Conservation (phyloP, 768 basidiomycete species). For the Ephemerocybe angulata region DNA sequence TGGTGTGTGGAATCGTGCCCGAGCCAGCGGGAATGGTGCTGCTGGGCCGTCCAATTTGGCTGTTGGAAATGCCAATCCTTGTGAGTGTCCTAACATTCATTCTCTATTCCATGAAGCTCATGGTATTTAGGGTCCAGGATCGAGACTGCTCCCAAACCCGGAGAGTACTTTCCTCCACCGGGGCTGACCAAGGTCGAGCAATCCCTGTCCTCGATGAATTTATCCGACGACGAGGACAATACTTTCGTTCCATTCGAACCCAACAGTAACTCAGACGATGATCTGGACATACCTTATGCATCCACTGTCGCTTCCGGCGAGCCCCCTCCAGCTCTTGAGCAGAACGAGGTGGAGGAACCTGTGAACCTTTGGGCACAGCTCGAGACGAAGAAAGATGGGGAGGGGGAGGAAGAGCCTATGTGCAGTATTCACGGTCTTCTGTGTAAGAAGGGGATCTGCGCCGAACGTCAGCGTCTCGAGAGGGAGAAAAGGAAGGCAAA, state of each 20-base stretch:
- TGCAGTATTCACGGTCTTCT: neutral
- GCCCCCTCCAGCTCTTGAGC: neutral
- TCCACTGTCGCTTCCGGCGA: no score
- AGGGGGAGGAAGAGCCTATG: neutral
- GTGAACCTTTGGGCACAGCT: slow-evolving; percentile 4
- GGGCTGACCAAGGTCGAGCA: neutral
- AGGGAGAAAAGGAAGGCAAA: slow-evolving; percentile 1
- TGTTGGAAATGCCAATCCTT: neutral
- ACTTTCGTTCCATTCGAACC: neutral
- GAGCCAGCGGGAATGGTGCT: no score
- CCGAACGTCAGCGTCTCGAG: neutral
- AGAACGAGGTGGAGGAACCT: neutral
- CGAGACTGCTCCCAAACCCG: no score
- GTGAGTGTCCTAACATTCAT: no score
- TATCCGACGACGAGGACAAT: neutral
- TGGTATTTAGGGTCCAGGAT: neutral
- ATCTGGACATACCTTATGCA: no score
- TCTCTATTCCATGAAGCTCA: no score
- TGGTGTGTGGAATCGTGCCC: no score
- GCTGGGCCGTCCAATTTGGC: neutral
- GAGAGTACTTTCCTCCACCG: neutral
- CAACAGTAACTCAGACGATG: neutral
- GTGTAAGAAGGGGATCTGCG: slow-evolving; percentile 8
- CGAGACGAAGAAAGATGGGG: neutral
- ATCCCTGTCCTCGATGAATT: neutral